Percentiles rank a stretch among this genome's conserved stretches.
Conservation (phyloP, 495 filamentous ascomycete species). For the Halenospora varia region DNA sequence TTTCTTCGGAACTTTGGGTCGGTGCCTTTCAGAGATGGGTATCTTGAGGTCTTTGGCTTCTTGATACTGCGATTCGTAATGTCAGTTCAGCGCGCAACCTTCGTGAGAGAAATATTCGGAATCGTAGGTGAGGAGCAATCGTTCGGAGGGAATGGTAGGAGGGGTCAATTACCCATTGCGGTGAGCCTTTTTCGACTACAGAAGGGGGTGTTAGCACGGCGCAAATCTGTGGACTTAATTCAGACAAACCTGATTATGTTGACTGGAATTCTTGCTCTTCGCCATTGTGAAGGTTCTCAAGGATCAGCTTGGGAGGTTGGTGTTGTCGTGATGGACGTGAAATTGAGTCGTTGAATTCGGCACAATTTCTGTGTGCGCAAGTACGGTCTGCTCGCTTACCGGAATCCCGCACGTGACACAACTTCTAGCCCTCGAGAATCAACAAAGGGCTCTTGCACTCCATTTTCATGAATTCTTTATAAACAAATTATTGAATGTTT, state of each 20-base stretch:
- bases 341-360: background rate
- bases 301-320: background rate
- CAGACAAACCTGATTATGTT: slow-evolving; percentile 81
- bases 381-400: no score
- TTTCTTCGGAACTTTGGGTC: slow-evolving; percentile 99
- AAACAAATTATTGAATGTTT: no score
- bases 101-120: background rate
- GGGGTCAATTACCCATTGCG: slow-evolving; percentile 76
- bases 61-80: slow-evolving; percentile 70
- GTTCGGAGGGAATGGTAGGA: background rate
- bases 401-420: no score
- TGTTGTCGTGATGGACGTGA: background rate
- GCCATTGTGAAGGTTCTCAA: background rate
- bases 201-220: no score
- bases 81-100: background rate
- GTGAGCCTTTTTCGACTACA: slow-evolving; percentile 97
- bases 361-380: background rate
- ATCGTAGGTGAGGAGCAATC: background rate
- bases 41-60: slow-evolving; percentile 98
- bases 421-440: no score
- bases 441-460: no score
- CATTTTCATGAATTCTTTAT: no score
- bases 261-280: slow-evolving; percentile 14
- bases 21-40: slow-evolving; percentile 96
- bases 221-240: no score